phyloP scores from a whole-genome alignment of 2,329 filamentous ascomycete genomes.

The Aureobasidium namibiae region DNA sequence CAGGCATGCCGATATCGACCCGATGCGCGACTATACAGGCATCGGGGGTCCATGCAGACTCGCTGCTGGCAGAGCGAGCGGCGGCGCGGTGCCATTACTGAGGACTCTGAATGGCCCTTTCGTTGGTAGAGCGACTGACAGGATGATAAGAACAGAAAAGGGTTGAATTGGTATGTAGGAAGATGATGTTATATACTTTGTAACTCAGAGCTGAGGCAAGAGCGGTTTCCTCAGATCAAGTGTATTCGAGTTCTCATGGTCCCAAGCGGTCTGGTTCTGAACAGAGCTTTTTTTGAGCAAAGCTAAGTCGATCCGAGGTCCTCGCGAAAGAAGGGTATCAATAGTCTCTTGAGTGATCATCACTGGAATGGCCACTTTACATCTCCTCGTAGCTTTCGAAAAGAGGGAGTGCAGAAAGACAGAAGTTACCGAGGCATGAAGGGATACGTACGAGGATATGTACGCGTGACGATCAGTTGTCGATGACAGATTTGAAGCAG shows the following conservation, averaged over 20 bases:
- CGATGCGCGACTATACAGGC: too few relatives aligned
- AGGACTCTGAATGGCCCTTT: too few relatives aligned
- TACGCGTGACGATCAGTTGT: not conserved
- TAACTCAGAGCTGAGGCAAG: too few relatives aligned
- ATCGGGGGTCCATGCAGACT: too few relatives aligned
- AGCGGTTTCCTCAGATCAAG: conserved; percentile 12
- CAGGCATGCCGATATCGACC: too few relatives aligned
- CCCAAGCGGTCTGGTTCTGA: conserved; percentile 2
- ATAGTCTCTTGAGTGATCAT: conserved; percentile 11
- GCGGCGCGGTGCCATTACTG: too few relatives aligned
- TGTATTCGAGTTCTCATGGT: conserved; percentile 4
- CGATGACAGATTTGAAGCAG: not conserved
- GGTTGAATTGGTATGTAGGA: too few relatives aligned
- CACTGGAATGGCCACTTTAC: not conserved
- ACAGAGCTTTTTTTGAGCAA: not conserved
- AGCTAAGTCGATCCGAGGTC: not conserved
- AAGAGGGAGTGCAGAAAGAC: not conserved
- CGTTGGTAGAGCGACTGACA: too few relatives aligned
- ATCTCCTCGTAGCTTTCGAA: not conserved
- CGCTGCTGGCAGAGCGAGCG: too few relatives aligned
- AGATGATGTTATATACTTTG: too few relatives aligned
- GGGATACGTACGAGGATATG: not conserved
- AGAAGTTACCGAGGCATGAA: conserved; percentile 1
- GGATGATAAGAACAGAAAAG: not conserved
- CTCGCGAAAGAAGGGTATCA: not conserved